Evolutionary conservation across 805 yeast genomes (phyloP), one percentile per base, ranked within the genome.

Genomic region (Saccharomycopsis fodiens): DNA sequence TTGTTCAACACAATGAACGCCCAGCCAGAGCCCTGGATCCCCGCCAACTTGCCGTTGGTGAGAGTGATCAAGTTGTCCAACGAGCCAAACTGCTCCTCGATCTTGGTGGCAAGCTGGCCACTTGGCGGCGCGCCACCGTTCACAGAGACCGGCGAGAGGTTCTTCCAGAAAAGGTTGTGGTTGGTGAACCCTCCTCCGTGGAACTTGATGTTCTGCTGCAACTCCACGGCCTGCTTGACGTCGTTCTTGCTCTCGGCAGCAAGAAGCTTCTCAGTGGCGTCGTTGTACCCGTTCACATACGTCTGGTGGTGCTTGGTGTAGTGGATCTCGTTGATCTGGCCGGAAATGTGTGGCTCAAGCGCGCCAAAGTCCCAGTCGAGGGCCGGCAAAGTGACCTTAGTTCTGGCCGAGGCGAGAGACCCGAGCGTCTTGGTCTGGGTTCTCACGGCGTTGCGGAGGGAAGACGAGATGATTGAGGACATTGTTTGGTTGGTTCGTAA

Each of bases 21-120:
- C 96, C 96, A 87, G 39, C 96, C 96, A 4, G 95, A 83, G 61
- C 96, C 96, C 68, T 87, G 96, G 57, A 87, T 74, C 47, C 93
- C 93, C 31, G 95, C 94, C 57, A 87, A 68, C 61, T 78, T 76
- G 36, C 74, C 56, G 65, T 86, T 87, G 54, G 89, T 76, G 49
- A 74, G 58, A 35, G 66, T 57, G 50, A 79, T 78, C 64, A 88
- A 70, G 46, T 70, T 72, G 56, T 88, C 95, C 50, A 83, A 66
- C 15, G 81, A 72, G 30, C 95, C 95, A 59, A 73, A 86, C 61
- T 83, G 79, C 36, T 65, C 68, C 41, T 62, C 58, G 50, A 87
- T 76, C 52, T 81, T 79, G 59, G 74, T 65, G 44, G 70, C 76
- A 29, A 87, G 67, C 2, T 73, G 72, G 31, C 85, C 73, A 37